Evolutionary conservation across 106 monocot genomes (phyloP), one percentile per base, ranked within the genome.

Genomic region (Dactylorhiza incarnata): DNA sequence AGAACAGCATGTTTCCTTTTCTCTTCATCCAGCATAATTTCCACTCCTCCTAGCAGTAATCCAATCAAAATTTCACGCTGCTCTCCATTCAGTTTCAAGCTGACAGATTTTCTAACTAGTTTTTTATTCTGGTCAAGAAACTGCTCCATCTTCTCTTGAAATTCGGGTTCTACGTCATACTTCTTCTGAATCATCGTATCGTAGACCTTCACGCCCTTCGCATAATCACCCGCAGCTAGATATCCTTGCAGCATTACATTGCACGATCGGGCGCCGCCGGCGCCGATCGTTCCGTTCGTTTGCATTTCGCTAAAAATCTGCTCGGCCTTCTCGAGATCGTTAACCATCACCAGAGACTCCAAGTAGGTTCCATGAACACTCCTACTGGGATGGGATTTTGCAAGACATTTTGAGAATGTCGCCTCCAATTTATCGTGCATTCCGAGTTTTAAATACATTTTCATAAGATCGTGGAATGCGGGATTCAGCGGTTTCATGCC

Each of bases 1-100:
- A 77, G 77, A 63, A 99, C 72, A 11, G 79, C 49, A 70, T 91
- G 82, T 15, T 81, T 85, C 77, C 73, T 83, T 72, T 73, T 76
- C 47, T 86, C 56, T 67, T 85, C 89, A 53, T 86, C 80, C 55
- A 81, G 74, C 53, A 84, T 81, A 59, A 94, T 83, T 15, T 20
- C 48, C 44, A 14, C 72, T 61, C 94, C 97, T 68, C 97, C 97
- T 5, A 99, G 79, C 52, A 99, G 78, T 76, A 99, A 79, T 48
- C 99, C 99, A 43, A 90, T 86, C 74, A 99, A 81, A 44, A 99
- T 99, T 68, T 94, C 99, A 22, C 97, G 93, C 72, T 99, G 99
- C 45, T 99, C 89, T 73, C 80, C 73, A 71, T 88, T 85, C 48
- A 99, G 86, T 69, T 88, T 99, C 83, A 92, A 82, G 16, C 79